Evolutionary conservation across 306 rosid genomes (phyloP), one percentile per base, ranked within the genome.

Genomic region (Bauhinia variegata): DNA sequence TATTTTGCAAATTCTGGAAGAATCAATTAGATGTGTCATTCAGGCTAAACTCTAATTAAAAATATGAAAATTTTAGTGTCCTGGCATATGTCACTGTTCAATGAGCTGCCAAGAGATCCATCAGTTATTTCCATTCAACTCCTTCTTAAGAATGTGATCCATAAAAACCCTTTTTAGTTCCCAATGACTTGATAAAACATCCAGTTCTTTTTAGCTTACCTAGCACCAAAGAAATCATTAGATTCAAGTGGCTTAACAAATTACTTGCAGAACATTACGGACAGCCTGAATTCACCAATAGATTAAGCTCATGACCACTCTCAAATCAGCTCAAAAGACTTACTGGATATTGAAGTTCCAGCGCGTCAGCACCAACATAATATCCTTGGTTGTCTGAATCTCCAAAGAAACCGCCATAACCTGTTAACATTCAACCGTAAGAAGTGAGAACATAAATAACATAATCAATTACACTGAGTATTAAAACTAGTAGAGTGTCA

Each of bases 321-420:
- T 58, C 9, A 19, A 50, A 18, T 47, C 51, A 55, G 34, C 53
- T 49, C 4, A 32, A 47, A 50, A 75, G n/a, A 74, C 89, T 87
- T 70, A 89, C 96, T 30, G 89, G 86, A 79, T 86, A 87, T 69
- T 87, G 95, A 54, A 72, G 73, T 63, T 85, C 89, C 73, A 75
- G 23, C 9, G 79, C 76, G 16, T 83, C 83, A 17, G 88, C 86
- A 34, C 84, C 85, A 66, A 78, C 84, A 47, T 83, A 85, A 65
- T 83, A 87, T 32, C 85, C 91, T 74, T 89, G 95, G 71, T 63
- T 89, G 41, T 85, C 88, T 63, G 70, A 37, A 50, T 83, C 96
- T 63, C 86, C 87, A 44, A n/a, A 70, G 65, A 64, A 75, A 69
- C 86, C 85, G 53, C 77, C 83, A 67, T 83, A 85, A 85, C 93